Base-by-base conservation (phyloP, 2,329 filamentous ascomycete genomes). In the Paradendryphiella salina region DNA sequence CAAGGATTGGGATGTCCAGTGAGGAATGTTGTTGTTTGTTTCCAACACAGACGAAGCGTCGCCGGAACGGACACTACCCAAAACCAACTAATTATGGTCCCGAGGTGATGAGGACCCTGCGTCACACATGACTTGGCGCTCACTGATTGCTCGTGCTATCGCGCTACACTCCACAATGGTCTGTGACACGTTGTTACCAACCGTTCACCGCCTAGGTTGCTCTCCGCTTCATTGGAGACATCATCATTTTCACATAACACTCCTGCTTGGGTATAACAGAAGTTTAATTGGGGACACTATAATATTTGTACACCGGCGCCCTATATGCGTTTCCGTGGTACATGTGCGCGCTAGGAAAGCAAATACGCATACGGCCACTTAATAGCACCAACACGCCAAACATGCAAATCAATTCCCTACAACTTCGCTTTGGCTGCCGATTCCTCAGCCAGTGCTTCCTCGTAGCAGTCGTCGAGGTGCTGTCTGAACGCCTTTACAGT, bases 391-490 rank as follows among this genome's bases (percentile, higher is more conserved):
- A 39, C 10, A 40, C 36, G 28, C 45, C 36, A 41, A 47, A 35
- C 38, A 33, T 44, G 38, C 17, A 41, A 46, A 38, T 31, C 33
- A 23, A 5, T 15, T 10, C 15, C 51, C 53, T 81, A 83, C 71
- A 83, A 68, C 70, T 74, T 80, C 8, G 74, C 69, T 56, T 72
- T 73, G 29, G 76, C 69, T 64, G 69, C 76, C 5, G 69, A 66
- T 56, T 72, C 69, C 50, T 72, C 73, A 1, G 68, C 72, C 35
- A 78, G 67, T 11, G 78, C 78, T 66, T 85, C 81, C 23, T 78
- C 79, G 61, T 88, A 88, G 62, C 86, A 77, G 55, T 80, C 76
- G 57, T 87, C 84, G 18, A 87, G 69, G 28, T 83, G 67, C 35
- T 74, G 60, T 46, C 84, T 78, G 69, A 81, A 88, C 56, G 73